Evolutionary conservation across 202 grass and related monocot species (phyloP), one percentile per base, ranked within the genome.

Genomic region (Sporobolus alterniflorus): DNA sequence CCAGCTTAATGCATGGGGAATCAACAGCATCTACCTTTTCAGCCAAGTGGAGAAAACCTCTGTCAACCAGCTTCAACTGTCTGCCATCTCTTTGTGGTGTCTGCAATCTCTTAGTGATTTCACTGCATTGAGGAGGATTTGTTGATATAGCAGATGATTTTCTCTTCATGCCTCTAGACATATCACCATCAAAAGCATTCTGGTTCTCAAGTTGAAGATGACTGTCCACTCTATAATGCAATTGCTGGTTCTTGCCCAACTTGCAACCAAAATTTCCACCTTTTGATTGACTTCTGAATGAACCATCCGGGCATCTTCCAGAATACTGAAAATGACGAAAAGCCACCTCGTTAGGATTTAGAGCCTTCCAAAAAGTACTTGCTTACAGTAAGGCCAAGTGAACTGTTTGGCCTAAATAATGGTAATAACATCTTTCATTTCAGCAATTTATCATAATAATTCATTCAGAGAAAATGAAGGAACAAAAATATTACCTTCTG

Each of bases 21-120:
- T 81, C 61, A 84, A 95, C 74, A 91, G 77, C 89, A 84, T 95
- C 90, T 92, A 92, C 90, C 87, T 95, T 92, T 74, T 90, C 82
- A 42, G 39, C 68, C 56, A 84, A 83, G 61, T 63, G 77, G 64
- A 74, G 69, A 52, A 78, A 82, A 79, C 65, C 62, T 83, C 54
- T 54, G 32, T 42, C 61, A 81, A 44, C 15, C 75, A 83, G 44
- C 81, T 61, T 69, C 29, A 69, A 34, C 47, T 57, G 3, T 68
- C 64, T 80, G 73, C 84, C 82, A 73, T 89, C 77, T 83, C 79
- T 83, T 13, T 74, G 43, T 18, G 77, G 78, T 24, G 70, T 85
- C 40, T 43, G 79, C 73, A 83, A 80, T 85, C 81, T 90, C 83
- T 85, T 90, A 21, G 70, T 88, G 57, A 77, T 77, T 77, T 65